A percentile compares a stretch with the other conserved stretches of the same genome.
Evolutionary conservation across 306 rosid genomes (phyloP).

Genomic region (Herpetospermum pedunculosum): DNA sequence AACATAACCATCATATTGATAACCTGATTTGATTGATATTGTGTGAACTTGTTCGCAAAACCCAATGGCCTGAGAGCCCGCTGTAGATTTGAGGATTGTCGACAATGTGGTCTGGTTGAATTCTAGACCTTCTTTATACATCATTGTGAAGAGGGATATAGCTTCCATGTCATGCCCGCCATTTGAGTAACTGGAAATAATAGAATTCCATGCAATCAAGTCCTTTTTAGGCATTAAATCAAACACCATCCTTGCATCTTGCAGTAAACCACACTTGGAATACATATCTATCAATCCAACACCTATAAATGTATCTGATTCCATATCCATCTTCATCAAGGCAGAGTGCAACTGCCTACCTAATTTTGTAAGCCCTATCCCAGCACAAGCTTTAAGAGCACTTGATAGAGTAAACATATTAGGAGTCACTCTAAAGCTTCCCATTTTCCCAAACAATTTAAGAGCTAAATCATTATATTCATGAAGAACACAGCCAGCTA

Average conservation of each 20-base stretch:
- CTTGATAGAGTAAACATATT: conserved; percentile 74
- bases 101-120: conserved; percentile 74
- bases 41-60: conserved; percentile 59
- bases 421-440: conserved; percentile 32
- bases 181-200: conserved; percentile 60
- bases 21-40: conserved; percentile 63
- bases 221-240: conserved; percentile 45
- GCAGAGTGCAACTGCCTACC: conserved; percentile 66
- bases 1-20: conserved; percentile 47
- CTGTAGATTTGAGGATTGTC: conserved; percentile 63
- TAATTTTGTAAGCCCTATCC: conserved; percentile 35
- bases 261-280: conserved; percentile 59
- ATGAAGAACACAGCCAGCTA: conserved; percentile 79
- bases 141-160: conserved; percentile 33
- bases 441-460: conserved; percentile 34
- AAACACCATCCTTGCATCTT: conserved; percentile 55
- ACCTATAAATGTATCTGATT: conserved; percentile 45
- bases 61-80: conserved; percentile 39
- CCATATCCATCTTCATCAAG: conserved; percentile 49
- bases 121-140: conserved; percentile 39
- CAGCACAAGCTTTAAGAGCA: conserved; percentile 70
- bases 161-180: conserved; percentile 57
- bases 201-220: conserved; percentile 60
- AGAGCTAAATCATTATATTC: conserved; percentile 44
- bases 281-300: conserved; percentile 81